Evolutionary conservation across 176 grass and related monocot species (phyloP).

Genomic region (Otatea glauca): DNA sequence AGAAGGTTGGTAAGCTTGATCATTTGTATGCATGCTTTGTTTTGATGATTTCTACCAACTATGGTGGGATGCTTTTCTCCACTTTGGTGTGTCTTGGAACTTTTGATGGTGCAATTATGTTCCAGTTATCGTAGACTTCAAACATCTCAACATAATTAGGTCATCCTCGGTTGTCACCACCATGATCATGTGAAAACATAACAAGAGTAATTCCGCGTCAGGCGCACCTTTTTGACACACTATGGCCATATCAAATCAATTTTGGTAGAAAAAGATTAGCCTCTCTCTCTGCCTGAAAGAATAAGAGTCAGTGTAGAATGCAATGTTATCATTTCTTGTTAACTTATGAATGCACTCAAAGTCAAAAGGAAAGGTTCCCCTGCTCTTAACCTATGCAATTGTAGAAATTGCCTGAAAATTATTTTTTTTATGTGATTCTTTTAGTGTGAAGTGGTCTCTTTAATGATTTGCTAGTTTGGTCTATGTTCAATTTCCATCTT

Average conservation of each 20-base stretch:
- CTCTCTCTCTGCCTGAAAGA: not conserved
- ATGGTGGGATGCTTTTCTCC: not conserved
- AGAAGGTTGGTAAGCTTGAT: slow-evolving; percentile 59
- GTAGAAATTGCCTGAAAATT: not conserved
- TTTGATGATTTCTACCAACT: slow-evolving; percentile 8
- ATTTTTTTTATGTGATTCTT: not conserved
- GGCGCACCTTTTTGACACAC: not conserved
- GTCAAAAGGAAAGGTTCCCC: not conserved
- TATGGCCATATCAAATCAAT: not conserved
- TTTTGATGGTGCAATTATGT: not conserved
- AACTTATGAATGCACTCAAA: not conserved
- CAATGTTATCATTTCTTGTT: not conserved
- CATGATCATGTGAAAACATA: not conserved
- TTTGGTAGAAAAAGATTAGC: not conserved
- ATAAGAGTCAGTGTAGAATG: not conserved
- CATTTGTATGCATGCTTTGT: slow-evolving; percentile 5
- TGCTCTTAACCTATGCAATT: not conserved
- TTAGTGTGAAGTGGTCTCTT: not conserved
- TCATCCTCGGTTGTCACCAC: not conserved
- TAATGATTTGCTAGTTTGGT: not conserved
- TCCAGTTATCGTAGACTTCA: not conserved
- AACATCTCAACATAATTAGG: not conserved
- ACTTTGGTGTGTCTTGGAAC: not conserved
- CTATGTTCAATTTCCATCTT: not conserved
- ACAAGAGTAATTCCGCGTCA: not conserved